A percentile compares a stretch with the other conserved stretches of the same genome.
Evolutionary conservation across 148 eudicot genomes (phyloP).

Genomic region (Camellia granthamiana): DNA sequence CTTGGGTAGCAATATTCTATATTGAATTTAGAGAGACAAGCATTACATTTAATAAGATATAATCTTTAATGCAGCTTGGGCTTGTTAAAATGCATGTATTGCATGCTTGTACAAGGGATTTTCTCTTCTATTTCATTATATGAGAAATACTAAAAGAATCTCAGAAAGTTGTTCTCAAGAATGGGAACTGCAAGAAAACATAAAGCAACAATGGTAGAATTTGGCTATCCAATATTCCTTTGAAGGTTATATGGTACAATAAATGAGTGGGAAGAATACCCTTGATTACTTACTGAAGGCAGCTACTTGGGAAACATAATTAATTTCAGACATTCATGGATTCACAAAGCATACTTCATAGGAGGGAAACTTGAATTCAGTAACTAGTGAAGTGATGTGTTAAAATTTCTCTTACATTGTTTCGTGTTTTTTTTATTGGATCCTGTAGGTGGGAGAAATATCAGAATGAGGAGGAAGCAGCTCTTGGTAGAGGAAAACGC

Average conservation of each 20-base stretch:
- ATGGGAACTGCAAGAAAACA: background rate
- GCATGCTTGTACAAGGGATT: too few relatives aligned
- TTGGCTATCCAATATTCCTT: background rate
- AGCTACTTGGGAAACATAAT: slow-evolving; percentile 1
- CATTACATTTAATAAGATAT: too few relatives aligned
- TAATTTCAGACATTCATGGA: background rate
- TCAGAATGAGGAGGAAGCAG: slow-evolving; percentile 88
- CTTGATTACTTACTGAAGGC: background rate
- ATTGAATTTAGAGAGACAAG: too few relatives aligned
- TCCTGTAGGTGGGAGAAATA: slow-evolving; percentile 86
- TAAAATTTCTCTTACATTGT: background rate
- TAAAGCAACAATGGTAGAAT: background rate
- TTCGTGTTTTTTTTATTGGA: background rate
- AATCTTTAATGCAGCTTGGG: too few relatives aligned
- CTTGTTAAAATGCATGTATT: too few relatives aligned
- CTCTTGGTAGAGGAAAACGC: slow-evolving; percentile 98
- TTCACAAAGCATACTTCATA: background rate
- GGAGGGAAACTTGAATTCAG: background rate
- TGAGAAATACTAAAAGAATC: slow-evolving; percentile 3
- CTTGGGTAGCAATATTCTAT: too few relatives aligned
- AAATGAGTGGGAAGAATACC: background rate
- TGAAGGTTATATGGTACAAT: background rate
- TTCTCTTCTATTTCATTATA: background rate
- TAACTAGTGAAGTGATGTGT: background rate
- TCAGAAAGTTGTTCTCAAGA: background rate